Conservation (phyloP, 441 rosid species). For the Geranium incanum region DNA sequence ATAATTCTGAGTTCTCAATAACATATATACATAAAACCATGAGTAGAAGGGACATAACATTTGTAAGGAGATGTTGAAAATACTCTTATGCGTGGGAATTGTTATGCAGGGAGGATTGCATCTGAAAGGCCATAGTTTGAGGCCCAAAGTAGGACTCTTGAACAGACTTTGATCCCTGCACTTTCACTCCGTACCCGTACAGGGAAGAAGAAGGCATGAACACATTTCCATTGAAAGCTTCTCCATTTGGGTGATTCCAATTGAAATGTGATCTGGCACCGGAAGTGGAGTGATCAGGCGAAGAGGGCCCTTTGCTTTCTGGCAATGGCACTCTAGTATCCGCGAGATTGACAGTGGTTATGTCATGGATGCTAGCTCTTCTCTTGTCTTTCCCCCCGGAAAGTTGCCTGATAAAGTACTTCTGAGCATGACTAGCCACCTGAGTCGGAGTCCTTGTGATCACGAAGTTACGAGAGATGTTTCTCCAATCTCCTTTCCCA, state of each 20-base stretch:
- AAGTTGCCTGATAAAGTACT: slow-evolving; percentile 62
- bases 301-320: slow-evolving; percentile 32
- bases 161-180: slow-evolving; percentile 34
- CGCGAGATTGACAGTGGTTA: slow-evolving; percentile 56
- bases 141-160: slow-evolving; percentile 33
- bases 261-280: slow-evolving; percentile 35
- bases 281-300: slow-evolving; percentile 36
- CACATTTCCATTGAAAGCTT: slow-evolving; percentile 36
- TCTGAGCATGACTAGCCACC: slow-evolving; percentile 74
- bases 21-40: slow-evolving; percentile 34
- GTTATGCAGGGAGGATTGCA: slow-evolving; percentile 34
- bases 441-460: slow-evolving; percentile 62
- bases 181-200: slow-evolving; percentile 35
- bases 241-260: slow-evolving; percentile 43
- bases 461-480: slow-evolving; percentile 58
- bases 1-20: slow-evolving; percentile 24
- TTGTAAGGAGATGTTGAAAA: slow-evolving; percentile 12
- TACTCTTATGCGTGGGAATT: slow-evolving; percentile 37
- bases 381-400: slow-evolving; percentile 72
- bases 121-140: slow-evolving; percentile 39
- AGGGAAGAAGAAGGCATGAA: slow-evolving; percentile 35
- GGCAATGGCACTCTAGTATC: slow-evolving; percentile 49
- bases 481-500: slow-evolving; percentile 77
- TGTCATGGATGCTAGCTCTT: slow-evolving; percentile 76
- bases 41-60: slow-evolving; percentile 17